A percentile compares a stretch with the other conserved stretches of the same genome.
Conservation (phyloP, 129 eudicot species). For the Escallonia rubra region DNA sequence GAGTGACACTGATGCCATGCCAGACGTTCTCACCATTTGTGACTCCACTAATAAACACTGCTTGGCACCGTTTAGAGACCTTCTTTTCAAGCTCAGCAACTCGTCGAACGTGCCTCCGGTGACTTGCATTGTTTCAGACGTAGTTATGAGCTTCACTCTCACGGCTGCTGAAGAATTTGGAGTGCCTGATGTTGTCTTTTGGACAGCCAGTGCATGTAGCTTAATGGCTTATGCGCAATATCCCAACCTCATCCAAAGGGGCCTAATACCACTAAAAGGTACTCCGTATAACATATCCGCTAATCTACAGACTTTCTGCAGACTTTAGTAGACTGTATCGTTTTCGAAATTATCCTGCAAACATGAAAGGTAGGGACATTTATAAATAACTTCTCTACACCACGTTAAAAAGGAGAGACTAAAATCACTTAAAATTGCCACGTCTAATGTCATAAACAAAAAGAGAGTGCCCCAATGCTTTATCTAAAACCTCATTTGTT, state of each 20-base stretch:
- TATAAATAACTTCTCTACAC: neutral
- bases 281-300: neutral
- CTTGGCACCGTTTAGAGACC: constrained; percentile 18
- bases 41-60: constrained; percentile 6
- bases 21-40: constrained; percentile 13
- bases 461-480: no score
- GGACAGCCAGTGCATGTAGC: constrained; percentile 34
- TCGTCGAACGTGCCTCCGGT: constrained; percentile 19
- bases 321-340: neutral
- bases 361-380: neutral
- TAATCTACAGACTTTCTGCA: no score
- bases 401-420: neutral
- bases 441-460: neutral
- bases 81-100: constrained; percentile 16
- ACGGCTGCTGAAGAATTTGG: constrained; percentile 21
- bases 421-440: neutral
- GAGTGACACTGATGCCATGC: constrained; percentile 20
- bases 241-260: constrained; percentile 12
- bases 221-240: constrained; percentile 13
- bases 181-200: constrained; percentile 21
- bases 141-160: constrained; percentile 21
- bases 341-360: neutral
- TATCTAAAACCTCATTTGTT: no score
- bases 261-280: constrained; percentile 25
- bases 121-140: constrained; percentile 26